Evolutionary conservation across 2,329 filamentous ascomycete genomes (phyloP), one percentile per base, ranked within the genome.

Genomic region (Albophoma yamanashiensis): DNA sequence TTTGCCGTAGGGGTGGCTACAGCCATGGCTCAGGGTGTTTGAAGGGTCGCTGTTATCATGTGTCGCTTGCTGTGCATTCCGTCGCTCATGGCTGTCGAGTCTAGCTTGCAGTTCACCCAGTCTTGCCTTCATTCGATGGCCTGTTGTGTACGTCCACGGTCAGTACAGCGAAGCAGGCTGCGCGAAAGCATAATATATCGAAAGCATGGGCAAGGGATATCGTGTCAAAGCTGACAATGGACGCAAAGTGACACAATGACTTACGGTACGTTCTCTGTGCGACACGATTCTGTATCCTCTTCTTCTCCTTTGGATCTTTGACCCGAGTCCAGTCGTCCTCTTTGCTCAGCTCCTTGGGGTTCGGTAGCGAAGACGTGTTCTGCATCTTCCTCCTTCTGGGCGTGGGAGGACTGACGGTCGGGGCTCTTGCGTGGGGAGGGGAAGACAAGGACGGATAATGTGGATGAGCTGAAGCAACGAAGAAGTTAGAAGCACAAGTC

Each of bases 191-290:
- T 3, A 50, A 31, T 27, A n/a, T 12, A 14, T 34, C 5, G 27
- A n/a, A 36, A 11, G 9, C 50, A 53, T 12, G 50, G 11, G n/a
- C 11, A 14, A 12, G 27, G n/a, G 20, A 20, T 17, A 14, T 20
- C 31, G n/a, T 20, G 31, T n/a, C 27, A 53, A 5, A 20, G 17
- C 9, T n/a, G 50, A 53, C 3, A 27, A 25, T 53, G 4, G 5
- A 9, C 7, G 8, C 3, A 8, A 14, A 34, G 20, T 2, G 50
- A 20, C 17, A 34, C 4, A 34, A 4, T 22, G 15, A 64, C 69
- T 64, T 63, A 73, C 70, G 69, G 53, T 73, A 73, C 39, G 69
- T 68, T 52, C 69, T 63, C 56, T 71, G 69, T 1, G 69, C 69
- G 11, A 71, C 68, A 15, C 69, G 60, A 57, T 71, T 71, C 59